Evolutionary conservation across 2,329 filamentous ascomycete genomes (phyloP), one percentile per base, ranked within the genome.

Genomic region (Ilyonectria mors-panacis): DNA sequence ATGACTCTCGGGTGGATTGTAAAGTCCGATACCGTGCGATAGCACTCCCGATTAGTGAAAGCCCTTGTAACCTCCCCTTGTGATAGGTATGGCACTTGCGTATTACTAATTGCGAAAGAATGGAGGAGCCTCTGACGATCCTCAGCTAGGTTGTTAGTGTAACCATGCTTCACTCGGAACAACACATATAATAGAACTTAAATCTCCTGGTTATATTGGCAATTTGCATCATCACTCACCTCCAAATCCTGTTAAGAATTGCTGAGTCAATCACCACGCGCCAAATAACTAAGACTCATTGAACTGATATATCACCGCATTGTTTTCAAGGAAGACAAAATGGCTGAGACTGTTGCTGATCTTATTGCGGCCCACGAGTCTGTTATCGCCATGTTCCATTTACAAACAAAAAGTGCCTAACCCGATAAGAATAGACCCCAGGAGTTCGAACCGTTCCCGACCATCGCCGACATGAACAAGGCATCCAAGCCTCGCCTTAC

Each of bases 281-380:
- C 35, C 35, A 39, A 39, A 17, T 13, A 39, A 39, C 35, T 39
- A 39, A 39, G 35, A 12, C 35, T 39, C 35, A 13, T 39, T 39
- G 35, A 39, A 39, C 35, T 12, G 35, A 39, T 13, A 39, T 39
- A 39, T 39, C 35, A 39, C 12, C 35, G 35, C 35, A 39, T 39
- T 12, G 12, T 39, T 39, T 39, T 39, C 35, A 39, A 6, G 35
- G 35, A 39, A 39, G 35, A 39, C 35, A 39, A 15, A 39, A 39
- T 55, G 53, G 30, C 53, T 9, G 23, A 55, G 53, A 55, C 53
- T 23, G 53, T 55, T 35, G 53, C 53, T 10, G 53, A 55, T 55
- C 30, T 35, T 42, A 39, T 55, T 23, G 53, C 53, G 10, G 53
- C 53, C 53, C 23, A 39, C 19, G 33, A 55, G 53, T 55, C 33